Base-by-base conservation (phyloP, 179 eudicot genomes). In the Corrigiola litoralis region DNA sequence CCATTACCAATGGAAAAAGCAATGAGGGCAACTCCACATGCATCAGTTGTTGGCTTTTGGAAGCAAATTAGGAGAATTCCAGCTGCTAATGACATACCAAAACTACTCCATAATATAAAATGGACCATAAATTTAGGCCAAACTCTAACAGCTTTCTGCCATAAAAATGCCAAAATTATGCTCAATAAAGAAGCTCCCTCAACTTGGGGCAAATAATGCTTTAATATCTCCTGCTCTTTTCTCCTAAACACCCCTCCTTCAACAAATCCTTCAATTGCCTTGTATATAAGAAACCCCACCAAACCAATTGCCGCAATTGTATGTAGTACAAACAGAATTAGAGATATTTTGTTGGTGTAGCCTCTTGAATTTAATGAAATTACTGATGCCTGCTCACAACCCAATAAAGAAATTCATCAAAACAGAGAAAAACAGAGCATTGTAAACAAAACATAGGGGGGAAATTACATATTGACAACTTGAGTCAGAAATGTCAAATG, bases 1-100 rank as follows among this genome's bases (percentile, higher is more conserved):
- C 98, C 98, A 70, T 87, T 90, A 0, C 97, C 95, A 64, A 92
- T 83, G 0, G 98, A 66, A 28, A 87, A 92, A 1, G 70, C 73
- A 37, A 92, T 69, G 34, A 87, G 84, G 14, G 82, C 62, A 62
- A 76, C 86, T 27, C 98, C 98, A 57, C 92, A 81, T 1, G 80
- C 98, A 69, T 86, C 88, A 0, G 94, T 87, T 2, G 94, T 14
- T 1, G 98, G 86, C 59, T 44, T 81, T 62, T 90, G 97, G 85
- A 87, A 90, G 75, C 98, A 92, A 68, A 92, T 80, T 20, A 92
- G 70, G 49, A 92, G 87, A 36, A 92, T 90, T 14, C 96, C 98
- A 38, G 98, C 89, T 0, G 98, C 61, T 65, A 92, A 75, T 5
- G 95, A 68, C 74, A 84, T 69, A 20, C 61, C 38, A 65, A 90